Evolutionary conservation across 768 basidiomycete genomes (phyloP), one percentile per base, ranked within the genome.

Genomic region (Agrocybe chaxingu): DNA sequence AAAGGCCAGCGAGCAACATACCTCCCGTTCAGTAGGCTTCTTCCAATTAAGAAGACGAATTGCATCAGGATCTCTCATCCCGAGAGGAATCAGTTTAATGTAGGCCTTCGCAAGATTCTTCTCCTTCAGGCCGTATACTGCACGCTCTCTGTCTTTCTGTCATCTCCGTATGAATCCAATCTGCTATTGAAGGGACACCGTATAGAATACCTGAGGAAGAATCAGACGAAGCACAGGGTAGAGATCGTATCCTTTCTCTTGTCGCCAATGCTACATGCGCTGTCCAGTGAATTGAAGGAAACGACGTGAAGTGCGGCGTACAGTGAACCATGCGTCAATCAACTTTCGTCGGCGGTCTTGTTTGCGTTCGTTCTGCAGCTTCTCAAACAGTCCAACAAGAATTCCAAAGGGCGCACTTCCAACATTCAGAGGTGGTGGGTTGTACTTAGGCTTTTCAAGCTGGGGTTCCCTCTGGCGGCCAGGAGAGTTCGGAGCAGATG

Each of bases 41-140:
- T 89, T 98, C 97, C 97, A 98, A 57, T 96, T 88, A 41, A 88
- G 69, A 39, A 99, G 70, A 36, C 89, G 79, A 42, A 88, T 77
- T 0, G 92, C 87, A 61, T 95, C 92, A 6, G 83, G 84, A 48
- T 92, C 88, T 62, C 82, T 82, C 63, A 70, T 79, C 35, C 87
- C 87, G 2, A 99, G 74, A 1, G 90, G 91, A 33, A 98, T 88
- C 2, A 95, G 78, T 54, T 88, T 85, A 71, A 96, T 92, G 64
- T 95, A 97, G 8, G 82, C 84, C 67, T 94, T 98, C 4, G 94
- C 95, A 2, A 99, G 72, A 62, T 89, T 90, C 70, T 89, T 89
- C 72, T 99, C 97, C 65, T 99, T 99, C 57, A 97, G 68, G 10
- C 93, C 91, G 66, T 98, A 99, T 0, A 94, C 85, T 0, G 91